Conservation (phyloP, 2,329 filamentous ascomycete genomes). For the Tolypocladium pustulatum region DNA sequence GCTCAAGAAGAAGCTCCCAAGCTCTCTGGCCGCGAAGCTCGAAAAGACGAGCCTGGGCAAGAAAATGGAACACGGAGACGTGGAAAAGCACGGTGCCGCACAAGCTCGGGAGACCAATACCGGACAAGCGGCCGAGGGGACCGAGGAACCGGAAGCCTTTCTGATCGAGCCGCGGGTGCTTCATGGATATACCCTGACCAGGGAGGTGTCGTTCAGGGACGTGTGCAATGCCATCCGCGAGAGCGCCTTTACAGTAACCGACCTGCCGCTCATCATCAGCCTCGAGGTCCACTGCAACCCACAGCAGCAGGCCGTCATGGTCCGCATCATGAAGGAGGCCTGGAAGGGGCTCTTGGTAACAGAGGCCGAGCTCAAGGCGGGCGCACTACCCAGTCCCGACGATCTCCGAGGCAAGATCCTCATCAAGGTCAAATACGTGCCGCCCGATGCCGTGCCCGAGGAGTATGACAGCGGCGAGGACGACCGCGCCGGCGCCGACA, state of each 20-base stretch:
- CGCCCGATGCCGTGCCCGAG: conserved; percentile 24
- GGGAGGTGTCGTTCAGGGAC: conserved; percentile 73
- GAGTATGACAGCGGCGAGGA: conserved; percentile 23
- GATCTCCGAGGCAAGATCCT: conserved; percentile 69
- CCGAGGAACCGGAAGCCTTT: conserved; percentile 16
- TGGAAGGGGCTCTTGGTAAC: conserved; percentile 69
- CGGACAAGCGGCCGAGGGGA: conserved; percentile 2
- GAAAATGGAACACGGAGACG: conserved; percentile 23
- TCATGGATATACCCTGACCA: conserved; percentile 85
- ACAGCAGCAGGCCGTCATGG: conserved; percentile 82
- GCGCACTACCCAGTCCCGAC: conserved; percentile 54
- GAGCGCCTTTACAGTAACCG: conserved; percentile 62
- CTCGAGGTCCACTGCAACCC: conserved; percentile 79
- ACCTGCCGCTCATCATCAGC: conserved; percentile 85
- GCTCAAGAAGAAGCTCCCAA: conserved; percentile 49
- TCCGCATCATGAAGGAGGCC: conserved; percentile 76
- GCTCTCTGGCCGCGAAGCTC: conserved; percentile 31
- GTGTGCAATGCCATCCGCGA: conserved; percentile 76
- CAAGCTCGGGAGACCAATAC: neutral
- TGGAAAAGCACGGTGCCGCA: conserved; percentile 2
- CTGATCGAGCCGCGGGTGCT: conserved; percentile 63
- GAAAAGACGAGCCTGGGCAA: conserved; percentile 37
- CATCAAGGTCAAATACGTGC: conserved; percentile 67
- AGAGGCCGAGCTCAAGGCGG: conserved; percentile 32
- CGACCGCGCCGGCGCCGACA: conserved; percentile 29